Conservation (phyloP, 768 basidiomycete genomes). For the Agaricus blazei region DNA sequence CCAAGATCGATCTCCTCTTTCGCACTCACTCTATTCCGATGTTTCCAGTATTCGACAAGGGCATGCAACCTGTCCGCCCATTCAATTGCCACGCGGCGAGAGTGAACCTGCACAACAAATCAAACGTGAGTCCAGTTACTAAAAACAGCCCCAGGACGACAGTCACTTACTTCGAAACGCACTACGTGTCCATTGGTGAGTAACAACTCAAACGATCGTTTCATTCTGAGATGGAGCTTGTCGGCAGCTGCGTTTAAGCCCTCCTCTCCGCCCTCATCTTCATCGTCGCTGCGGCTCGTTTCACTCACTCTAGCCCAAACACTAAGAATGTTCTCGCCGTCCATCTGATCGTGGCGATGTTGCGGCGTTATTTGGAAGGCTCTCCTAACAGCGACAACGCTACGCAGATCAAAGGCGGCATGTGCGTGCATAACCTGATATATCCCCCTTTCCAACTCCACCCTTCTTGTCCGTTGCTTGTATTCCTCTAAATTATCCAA, state of each 20-base stretch:
- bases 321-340: slow-evolving; percentile 26
- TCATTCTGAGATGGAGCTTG: slow-evolving; percentile 44
- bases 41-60: slow-evolving; percentile 75
- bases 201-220: slow-evolving; percentile 74
- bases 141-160: neutral
- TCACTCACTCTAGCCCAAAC: slow-evolving; percentile 33
- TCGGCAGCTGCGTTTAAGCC: slow-evolving; percentile 38
- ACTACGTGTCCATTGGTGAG: slow-evolving; percentile 63
- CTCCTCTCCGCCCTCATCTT: slow-evolving; percentile 64
- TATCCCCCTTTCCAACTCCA: slow-evolving; percentile 58
- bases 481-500: slow-evolving; percentile 22
- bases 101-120: slow-evolving; percentile 47
- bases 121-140: neutral
- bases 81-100: slow-evolving; percentile 62
- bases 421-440: slow-evolving; percentile 58
- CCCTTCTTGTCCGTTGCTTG: slow-evolving; percentile 35
- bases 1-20: slow-evolving; percentile 77
- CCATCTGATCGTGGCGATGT: slow-evolving; percentile 28
- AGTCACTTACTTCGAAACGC: slow-evolving; percentile 66
- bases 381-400: slow-evolving; percentile 58
- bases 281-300: slow-evolving; percentile 44
- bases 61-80: slow-evolving; percentile 79
- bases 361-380: slow-evolving; percentile 46
- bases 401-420: slow-evolving; percentile 72
- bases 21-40: slow-evolving; percentile 70